Percentiles rank a stretch among this genome's conserved stretches.
These are phyloP conservation scores for Erodium maritimum DNA, from an alignment of 345 rosid genomes.

Conservation along the genomic window DNA sequence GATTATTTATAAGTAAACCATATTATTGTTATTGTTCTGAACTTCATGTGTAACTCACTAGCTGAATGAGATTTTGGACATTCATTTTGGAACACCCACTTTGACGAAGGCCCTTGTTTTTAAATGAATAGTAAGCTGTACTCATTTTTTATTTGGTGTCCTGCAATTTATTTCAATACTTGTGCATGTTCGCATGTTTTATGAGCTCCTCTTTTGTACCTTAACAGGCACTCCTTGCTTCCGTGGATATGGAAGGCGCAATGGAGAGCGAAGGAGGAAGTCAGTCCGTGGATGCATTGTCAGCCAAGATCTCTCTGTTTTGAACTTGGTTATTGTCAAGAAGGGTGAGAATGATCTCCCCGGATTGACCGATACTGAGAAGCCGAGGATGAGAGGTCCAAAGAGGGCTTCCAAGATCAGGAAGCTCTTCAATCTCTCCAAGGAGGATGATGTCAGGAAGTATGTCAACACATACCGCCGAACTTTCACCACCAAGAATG, in stretches of 20 bases:
- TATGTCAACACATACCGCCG: slow-evolving; percentile 78
- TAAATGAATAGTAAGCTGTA: no score
- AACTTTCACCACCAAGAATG: slow-evolving; percentile 54
- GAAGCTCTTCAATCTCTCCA: slow-evolving; percentile 56
- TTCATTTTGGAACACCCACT: no score
- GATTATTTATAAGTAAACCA: no score
- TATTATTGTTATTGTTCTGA: no score
- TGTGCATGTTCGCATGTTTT: no score
- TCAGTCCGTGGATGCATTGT: slow-evolving; percentile 84
- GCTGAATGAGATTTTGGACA: no score
- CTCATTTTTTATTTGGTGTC: no score
- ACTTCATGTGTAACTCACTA: no score
- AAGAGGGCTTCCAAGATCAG: slow-evolving; percentile 77
- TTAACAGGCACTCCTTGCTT: slow-evolving; percentile 64
- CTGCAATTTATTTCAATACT: no score
- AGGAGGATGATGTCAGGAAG: slow-evolving; percentile 73
- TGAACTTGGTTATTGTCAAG: slow-evolving; percentile 72
- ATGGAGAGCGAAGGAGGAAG: slow-evolving; percentile 71
- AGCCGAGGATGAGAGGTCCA: slow-evolving; percentile 80
- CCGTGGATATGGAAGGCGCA: slow-evolving; percentile 67
- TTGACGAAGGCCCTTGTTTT: no score
- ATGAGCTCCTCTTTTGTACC: not conserved
- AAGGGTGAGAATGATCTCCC: slow-evolving; percentile 72
- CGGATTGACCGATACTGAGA: slow-evolving; percentile 61
- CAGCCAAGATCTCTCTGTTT: slow-evolving; percentile 67